Conservation (phyloP, 495 filamentous ascomycete genomes). For the Aspergillus affinis region DNA sequence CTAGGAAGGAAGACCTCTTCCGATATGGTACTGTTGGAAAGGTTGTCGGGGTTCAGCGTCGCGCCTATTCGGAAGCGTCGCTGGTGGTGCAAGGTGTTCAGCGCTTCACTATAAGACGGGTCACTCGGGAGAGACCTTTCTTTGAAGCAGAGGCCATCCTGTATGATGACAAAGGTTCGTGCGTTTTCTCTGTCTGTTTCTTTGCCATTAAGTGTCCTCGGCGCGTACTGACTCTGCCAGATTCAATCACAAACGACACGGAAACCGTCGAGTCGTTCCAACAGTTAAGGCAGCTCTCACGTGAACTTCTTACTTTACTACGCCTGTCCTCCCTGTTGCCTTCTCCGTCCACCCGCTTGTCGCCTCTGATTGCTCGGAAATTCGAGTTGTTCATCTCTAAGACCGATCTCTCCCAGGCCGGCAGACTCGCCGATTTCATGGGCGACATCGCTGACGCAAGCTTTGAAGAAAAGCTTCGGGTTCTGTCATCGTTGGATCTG, state of each 20-base stretch:
- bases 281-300: constrained; percentile 75
- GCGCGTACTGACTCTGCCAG: constrained; percentile 16
- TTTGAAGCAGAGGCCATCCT: constrained; percentile 74
- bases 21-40: constrained; percentile 74
- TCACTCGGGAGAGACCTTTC: constrained; percentile 76
- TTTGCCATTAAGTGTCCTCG: neutral
- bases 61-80: constrained; percentile 72
- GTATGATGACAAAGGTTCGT: constrained; percentile 60
- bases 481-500: constrained; percentile 74
- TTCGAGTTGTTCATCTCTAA: constrained; percentile 81
- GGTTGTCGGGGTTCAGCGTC: constrained; percentile 79
- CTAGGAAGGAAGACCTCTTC: constrained; percentile 71
- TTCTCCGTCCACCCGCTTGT: constrained; percentile 59
- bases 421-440: constrained; percentile 94
- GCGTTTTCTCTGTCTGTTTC: neutral
- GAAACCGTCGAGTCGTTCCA: constrained; percentile 68
- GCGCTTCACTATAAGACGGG: constrained; percentile 71
- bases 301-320: constrained; percentile 77
- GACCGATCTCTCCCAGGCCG: constrained; percentile 76
- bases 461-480: constrained; percentile 83
- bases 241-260: constrained; percentile 50
- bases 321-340: constrained; percentile 75
- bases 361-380: constrained; percentile 78
- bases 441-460: constrained; percentile 81
- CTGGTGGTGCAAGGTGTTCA: constrained; percentile 83